A percentile compares a stretch with the other conserved stretches of the same genome.
Evolutionary conservation across 139 green algal genomes (phyloP).

Genomic region (Asterochloris erici): DNA sequence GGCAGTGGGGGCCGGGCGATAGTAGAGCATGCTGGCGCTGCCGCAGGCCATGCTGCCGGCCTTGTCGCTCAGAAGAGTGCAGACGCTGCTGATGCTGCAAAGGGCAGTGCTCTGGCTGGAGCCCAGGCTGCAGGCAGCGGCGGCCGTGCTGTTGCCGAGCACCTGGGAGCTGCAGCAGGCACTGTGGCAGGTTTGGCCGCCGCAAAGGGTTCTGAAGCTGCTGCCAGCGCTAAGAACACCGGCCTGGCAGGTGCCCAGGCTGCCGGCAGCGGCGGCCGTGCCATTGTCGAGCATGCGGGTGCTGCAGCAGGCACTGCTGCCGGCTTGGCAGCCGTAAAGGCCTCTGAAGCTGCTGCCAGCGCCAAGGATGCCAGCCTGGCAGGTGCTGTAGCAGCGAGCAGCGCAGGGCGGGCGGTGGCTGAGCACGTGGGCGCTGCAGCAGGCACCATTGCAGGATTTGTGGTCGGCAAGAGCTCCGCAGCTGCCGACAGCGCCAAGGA

Average conservation of each 20-base stretch:
- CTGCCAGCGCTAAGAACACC: too few species aligned
- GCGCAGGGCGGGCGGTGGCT: slow-evolving; percentile 1
- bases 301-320: neutral
- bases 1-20: too few species aligned
- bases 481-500: too few species aligned
- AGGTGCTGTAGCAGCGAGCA: neutral
- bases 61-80: too few species aligned
- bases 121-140: neutral
- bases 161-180: too few species aligned
- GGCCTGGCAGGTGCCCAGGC: neutral
- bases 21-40: too few species aligned
- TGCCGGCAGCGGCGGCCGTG: neutral
- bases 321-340: neutral
- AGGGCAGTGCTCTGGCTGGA: neutral
- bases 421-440: neutral
- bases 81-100: neutral
- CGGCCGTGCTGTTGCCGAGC: neutral
- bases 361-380: too few species aligned
- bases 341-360: neutral
- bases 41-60: too few species aligned
- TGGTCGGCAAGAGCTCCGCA: too few species aligned
- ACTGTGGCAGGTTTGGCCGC: too few species aligned
- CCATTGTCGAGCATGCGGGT: neutral
- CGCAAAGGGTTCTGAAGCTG: too few species aligned
- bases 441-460: neutral